Conservation (phyloP, 2,329 filamentous ascomycete species). For the Gliomastix tumulicola region DNA sequence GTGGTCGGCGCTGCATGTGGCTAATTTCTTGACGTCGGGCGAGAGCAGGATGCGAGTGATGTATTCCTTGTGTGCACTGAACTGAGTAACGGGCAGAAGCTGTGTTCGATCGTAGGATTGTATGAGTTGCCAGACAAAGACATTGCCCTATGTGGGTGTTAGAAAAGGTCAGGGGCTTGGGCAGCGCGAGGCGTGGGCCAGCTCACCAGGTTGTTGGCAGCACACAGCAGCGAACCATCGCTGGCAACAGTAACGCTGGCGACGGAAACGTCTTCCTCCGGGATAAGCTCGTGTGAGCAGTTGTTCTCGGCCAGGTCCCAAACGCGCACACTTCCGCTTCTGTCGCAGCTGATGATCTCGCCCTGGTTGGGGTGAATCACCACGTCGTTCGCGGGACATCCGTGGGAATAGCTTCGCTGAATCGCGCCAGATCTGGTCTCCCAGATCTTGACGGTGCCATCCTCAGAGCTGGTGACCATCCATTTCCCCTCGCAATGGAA, state of each 20-base stretch:
- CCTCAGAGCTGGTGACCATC: slow-evolving; percentile 98
- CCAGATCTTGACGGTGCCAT: slow-evolving; percentile 96
- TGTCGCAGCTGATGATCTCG: slow-evolving; percentile 94
- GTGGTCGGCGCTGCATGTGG: slow-evolving; percentile 90
- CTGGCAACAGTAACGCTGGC: slow-evolving; percentile 93
- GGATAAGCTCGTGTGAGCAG: slow-evolving; percentile 92
- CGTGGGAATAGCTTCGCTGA: slow-evolving; percentile 90
- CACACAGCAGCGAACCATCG: slow-evolving; percentile 86
- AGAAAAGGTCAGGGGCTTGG: not conserved
- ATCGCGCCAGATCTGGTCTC: slow-evolving; percentile 80
- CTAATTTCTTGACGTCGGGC: slow-evolving; percentile 88
- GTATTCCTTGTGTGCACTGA: slow-evolving; percentile 85
- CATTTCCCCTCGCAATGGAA: slow-evolving; percentile 99
- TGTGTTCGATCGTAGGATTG: slow-evolving; percentile 77
- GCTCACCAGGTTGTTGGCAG: slow-evolving; percentile 80
- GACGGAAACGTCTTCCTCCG: slow-evolving; percentile 90
- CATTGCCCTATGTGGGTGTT: slow-evolving; percentile 62
- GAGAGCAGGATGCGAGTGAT: slow-evolving; percentile 88
- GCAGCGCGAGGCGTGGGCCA: not conserved
- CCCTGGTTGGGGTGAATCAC: slow-evolving; percentile 99
- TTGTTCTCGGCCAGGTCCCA: slow-evolving; percentile 98
- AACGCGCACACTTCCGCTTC: slow-evolving; percentile 83
- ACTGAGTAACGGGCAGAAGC: slow-evolving; percentile 80
- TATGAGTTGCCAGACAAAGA: slow-evolving; percentile 94
- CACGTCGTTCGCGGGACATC: slow-evolving; percentile 87